Percentiles rank a stretch among this genome's conserved stretches.
Conservation (phyloP, 176 grass and related monocot species). For the Pontederia crassipes region DNA sequence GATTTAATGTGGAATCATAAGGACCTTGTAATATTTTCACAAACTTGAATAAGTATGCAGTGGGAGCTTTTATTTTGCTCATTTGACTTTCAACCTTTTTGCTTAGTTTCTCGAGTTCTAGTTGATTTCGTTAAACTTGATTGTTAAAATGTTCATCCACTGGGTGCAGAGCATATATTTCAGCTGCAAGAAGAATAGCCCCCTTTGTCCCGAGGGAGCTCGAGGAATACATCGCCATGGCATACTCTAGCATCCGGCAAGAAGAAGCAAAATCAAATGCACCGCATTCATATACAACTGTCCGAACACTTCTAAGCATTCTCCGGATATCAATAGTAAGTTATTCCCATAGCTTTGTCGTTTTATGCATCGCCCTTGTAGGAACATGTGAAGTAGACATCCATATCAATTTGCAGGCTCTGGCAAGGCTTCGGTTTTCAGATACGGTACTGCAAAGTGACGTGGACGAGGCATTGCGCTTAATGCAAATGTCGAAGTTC, state of each 20-base stretch:
- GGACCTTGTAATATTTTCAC: too few relatives aligned
- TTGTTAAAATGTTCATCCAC: slow-evolving; percentile 23
- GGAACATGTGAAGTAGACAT: not conserved
- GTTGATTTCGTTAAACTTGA: not conserved
- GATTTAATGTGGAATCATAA: too few relatives aligned
- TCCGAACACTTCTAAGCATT: slow-evolving; percentile 91
- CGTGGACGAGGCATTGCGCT: slow-evolving; percentile 74
- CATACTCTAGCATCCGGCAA: slow-evolving; percentile 96
- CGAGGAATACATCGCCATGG: slow-evolving; percentile 96
- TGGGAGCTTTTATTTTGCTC: too few relatives aligned
- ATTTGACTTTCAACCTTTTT: too few relatives aligned
- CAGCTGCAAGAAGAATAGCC: slow-evolving; percentile 70
- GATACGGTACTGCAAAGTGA: slow-evolving; percentile 84
- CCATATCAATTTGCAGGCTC: slow-evolving; percentile 37
- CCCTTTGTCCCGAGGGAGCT: slow-evolving; percentile 82
- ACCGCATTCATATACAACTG: slow-evolving; percentile 91
- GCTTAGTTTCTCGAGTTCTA: too few relatives aligned
- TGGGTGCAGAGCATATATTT: slow-evolving; percentile 82
- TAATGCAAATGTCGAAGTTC: slow-evolving; percentile 99
- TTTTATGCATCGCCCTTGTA: not conserved
- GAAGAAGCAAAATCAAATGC: slow-evolving; percentile 99
- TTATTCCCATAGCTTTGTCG: not conserved
- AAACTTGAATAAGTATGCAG: too few relatives aligned
- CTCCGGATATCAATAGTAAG: slow-evolving; percentile 98
- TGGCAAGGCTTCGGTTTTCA: slow-evolving; percentile 94